Percentiles rank a stretch among this genome's conserved stretches.
Evolutionary conservation across 179 eudicot species (phyloP).

Genomic region (Amaranthus tricolor): DNA sequence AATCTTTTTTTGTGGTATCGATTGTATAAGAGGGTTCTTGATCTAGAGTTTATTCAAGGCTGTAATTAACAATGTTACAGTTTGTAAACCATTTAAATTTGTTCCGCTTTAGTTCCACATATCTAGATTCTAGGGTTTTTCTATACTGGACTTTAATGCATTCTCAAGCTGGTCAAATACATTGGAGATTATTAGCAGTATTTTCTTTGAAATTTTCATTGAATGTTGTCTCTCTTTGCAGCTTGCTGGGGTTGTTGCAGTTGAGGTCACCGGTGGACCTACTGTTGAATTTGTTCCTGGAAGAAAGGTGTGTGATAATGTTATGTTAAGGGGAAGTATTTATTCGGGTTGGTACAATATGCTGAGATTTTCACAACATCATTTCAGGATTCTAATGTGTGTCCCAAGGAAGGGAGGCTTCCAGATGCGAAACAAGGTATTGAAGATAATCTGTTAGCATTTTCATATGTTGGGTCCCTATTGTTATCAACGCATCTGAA

Average conservation of each 20-base stretch:
- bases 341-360: neutral
- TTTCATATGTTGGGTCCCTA: conserved; percentile 3
- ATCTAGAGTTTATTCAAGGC: neutral
- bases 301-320: conserved; percentile 56
- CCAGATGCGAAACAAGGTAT: conserved; percentile 93
- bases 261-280: conserved; percentile 97
- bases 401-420: conserved; percentile 88
- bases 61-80: neutral
- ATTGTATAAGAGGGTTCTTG: neutral
- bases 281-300: conserved; percentile 83
- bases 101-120: neutral
- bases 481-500: conserved; percentile 3
- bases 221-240: conserved; percentile 27
- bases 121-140: too few species aligned
- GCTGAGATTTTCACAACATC: conserved; percentile 11
- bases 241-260: conserved; percentile 99
- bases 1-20: neutral
- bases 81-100: neutral
- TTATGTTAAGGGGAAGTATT: neutral
- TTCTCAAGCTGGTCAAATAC: too few species aligned
- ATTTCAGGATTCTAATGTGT: conserved; percentile 74
- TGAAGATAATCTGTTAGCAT: neutral
- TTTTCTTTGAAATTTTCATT: neutral
- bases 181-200: too few species aligned
- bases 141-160: neutral